Evolutionary conservation across 192 early-diverging fungal species (phyloP), one percentile per base, ranked within the genome.

Genomic region (Backusella parvicylindrica): DNA sequence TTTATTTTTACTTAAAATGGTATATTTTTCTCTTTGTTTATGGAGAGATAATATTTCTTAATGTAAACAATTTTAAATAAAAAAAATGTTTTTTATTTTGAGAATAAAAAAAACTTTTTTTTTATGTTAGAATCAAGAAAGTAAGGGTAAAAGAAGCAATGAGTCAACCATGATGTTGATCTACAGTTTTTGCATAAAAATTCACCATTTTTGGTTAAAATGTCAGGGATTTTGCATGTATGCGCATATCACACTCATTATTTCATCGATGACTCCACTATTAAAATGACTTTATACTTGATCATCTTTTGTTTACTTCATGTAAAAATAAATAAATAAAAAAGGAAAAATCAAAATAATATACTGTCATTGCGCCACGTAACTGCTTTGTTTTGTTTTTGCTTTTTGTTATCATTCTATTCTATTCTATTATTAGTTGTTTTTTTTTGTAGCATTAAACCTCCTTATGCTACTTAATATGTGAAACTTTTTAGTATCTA

Each of bases 151-250:
- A 26, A 11, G 12, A 23, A 23, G 50, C 50, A 23, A 11, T 26
- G 50, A 26, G 50, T 56, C 23, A 56, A 56, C 23, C 50, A 56
- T 56, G 23, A 56, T 56, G 50, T 26, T 56, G 53, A 56, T 26
- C 23, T 56, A 56, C 53, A 56, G 23, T 0, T 21, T 26, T 26
- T 56, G 53, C 53, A 56, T 56, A 56, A 56, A 56, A 56, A 56
- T 56, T 56, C 53, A 56, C 53, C 53, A 26, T 28, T 56, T 56
- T 56, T 28, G 4, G 53, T 56, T 56, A 56, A 56, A 56, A 56
- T 56, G 53, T 56, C 53, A 56, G 53, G 53, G 53, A 56, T 56
- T 56, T 56, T 43, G 41, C 9, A 56, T 56, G 53, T 56, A 56
- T 56, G 53, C 53, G 23, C 53, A 56, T 56, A 56, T 56, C 8